phyloP scores from a whole-genome alignment of 2,329 filamentous ascomycete genomes.

The Paecilomyces sp. region DNA sequence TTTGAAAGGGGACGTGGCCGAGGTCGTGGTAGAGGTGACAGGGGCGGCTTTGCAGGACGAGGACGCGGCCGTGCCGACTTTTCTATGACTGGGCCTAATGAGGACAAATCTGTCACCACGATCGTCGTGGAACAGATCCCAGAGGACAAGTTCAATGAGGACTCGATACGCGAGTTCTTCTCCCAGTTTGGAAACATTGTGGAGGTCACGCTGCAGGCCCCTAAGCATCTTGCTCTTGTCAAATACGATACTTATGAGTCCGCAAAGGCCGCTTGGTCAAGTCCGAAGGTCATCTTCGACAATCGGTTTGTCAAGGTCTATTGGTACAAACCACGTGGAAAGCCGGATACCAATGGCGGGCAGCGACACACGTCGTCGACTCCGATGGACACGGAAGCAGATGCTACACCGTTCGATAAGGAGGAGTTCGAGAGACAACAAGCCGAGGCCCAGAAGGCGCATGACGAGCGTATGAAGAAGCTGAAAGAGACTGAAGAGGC shows the following conservation, averaged over 20 bases:
- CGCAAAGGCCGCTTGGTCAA: slow-evolving; percentile 50
- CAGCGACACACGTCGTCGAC: slow-evolving; percentile 11
- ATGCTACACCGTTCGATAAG: slow-evolving; percentile 43
- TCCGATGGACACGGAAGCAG: slow-evolving; percentile 15
- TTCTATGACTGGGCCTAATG: slow-evolving; percentile 45
- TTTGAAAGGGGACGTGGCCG: slow-evolving; percentile 29
- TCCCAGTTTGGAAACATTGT: slow-evolving; percentile 50
- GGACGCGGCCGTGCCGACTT: slow-evolving; percentile 44
- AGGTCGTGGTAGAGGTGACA: slow-evolving; percentile 35
- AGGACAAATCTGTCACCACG: slow-evolving; percentile 47
- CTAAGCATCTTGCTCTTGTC: slow-evolving; percentile 49
- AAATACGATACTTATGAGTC: slow-evolving; percentile 46
- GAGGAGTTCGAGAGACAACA: slow-evolving; percentile 50
- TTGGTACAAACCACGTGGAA: slow-evolving; percentile 47
- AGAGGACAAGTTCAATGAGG: slow-evolving; percentile 49
- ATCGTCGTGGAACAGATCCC: slow-evolving; percentile 58
- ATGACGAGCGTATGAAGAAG: slow-evolving; percentile 49
- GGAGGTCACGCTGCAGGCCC: slow-evolving; percentile 48
- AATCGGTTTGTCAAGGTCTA: slow-evolving; percentile 60
- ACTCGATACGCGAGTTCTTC: slow-evolving; percentile 50
- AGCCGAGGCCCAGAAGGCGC: slow-evolving; percentile 48
- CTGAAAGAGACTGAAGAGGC: slow-evolving; percentile 46
- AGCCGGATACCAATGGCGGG: slow-evolving; percentile 22
- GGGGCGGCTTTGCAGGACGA: slow-evolving; percentile 32
- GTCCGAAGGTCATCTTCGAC: slow-evolving; percentile 56